Percentiles rank a stretch among this genome's conserved stretches.
phyloP scores from a whole-genome alignment of 1,284 basidiomycete genomes.

The Microbotryum scabiosae region DNA sequence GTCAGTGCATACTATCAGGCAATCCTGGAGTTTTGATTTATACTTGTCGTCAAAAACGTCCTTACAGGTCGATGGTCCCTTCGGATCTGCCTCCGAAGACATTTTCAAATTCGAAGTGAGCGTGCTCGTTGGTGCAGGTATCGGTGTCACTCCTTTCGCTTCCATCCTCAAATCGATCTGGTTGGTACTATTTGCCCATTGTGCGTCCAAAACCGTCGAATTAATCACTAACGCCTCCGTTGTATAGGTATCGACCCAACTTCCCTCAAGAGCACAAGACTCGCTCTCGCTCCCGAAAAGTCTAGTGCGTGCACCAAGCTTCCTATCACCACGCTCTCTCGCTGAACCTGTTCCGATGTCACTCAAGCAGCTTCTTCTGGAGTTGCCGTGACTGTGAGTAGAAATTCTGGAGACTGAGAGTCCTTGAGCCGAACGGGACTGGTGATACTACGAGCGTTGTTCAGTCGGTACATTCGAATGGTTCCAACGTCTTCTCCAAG shows the following conservation, averaged over 20 bases:
- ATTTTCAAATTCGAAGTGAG: constrained; percentile 59
- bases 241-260: constrained; percentile 65
- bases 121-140: constrained; percentile 73
- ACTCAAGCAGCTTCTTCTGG: constrained; percentile 32
- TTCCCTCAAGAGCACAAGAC: constrained; percentile 42
- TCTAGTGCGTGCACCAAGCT: constrained; percentile 35
- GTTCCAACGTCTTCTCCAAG: constrained; percentile 86
- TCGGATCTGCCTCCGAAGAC: constrained; percentile 32
- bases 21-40: no score
- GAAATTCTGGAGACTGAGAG: no score
- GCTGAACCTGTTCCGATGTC: neutral
- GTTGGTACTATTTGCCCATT: constrained; percentile 35
- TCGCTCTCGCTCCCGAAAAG: constrained; percentile 38
- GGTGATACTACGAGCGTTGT: no score
- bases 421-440: no score
- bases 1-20: no score
- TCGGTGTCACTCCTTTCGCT: constrained; percentile 87
- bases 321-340: neutral
- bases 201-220: no score
- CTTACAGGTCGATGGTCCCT: constrained; percentile 36
- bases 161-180: constrained; percentile 87
- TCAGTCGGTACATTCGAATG: constrained; percentile 56
- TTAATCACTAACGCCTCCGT: no score
- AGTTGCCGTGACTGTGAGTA: constrained; percentile 34
- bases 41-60: no score